These are phyloP conservation scores for Quercus suber DNA, from an alignment of 306 rosid genomes.

Conservation along the genomic window DNA sequence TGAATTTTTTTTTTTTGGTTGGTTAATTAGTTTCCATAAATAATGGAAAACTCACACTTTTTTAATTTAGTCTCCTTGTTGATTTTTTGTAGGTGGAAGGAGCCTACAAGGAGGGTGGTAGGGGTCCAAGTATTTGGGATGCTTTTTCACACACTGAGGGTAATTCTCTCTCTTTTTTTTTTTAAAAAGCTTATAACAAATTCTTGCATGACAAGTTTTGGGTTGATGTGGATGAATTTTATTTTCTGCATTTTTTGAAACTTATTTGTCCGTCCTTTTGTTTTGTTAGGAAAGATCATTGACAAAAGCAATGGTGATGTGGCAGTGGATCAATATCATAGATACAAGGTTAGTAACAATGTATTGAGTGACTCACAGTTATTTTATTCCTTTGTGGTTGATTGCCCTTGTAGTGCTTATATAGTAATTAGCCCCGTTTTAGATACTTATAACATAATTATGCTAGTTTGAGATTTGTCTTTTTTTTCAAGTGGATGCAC, in stretches of 20 bases:
- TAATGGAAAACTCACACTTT: too few species aligned
- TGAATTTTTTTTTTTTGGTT: too few species aligned
- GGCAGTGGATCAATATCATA: constrained; percentile 92
- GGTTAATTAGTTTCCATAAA: too few species aligned
- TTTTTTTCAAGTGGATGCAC: too few species aligned
- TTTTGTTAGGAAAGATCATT: constrained; percentile 56
- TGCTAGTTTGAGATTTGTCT: too few species aligned
- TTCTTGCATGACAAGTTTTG: background rate
- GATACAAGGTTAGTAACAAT: constrained; percentile 61
- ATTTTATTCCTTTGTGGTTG: background rate
- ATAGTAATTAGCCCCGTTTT: background rate
- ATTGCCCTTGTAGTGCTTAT: background rate
- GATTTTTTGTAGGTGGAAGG: too few species aligned
- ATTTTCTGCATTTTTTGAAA: constrained; percentile 6
- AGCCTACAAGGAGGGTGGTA: too few species aligned
- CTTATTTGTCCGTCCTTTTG: constrained; percentile 15
- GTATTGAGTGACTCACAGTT: background rate
- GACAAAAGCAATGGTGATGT: constrained; percentile 82
- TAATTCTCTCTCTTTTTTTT: constrained; percentile 6
- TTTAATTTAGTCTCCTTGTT: too few species aligned
- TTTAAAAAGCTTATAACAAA: background rate
- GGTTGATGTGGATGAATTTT: background rate
- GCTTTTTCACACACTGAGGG: constrained; percentile 60
- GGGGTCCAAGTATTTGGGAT: too few species aligned
- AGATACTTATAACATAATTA: too few species aligned